Conservation (phyloP, 2,329 filamentous ascomycete species). For the Sphaerulina musiva region DNA sequence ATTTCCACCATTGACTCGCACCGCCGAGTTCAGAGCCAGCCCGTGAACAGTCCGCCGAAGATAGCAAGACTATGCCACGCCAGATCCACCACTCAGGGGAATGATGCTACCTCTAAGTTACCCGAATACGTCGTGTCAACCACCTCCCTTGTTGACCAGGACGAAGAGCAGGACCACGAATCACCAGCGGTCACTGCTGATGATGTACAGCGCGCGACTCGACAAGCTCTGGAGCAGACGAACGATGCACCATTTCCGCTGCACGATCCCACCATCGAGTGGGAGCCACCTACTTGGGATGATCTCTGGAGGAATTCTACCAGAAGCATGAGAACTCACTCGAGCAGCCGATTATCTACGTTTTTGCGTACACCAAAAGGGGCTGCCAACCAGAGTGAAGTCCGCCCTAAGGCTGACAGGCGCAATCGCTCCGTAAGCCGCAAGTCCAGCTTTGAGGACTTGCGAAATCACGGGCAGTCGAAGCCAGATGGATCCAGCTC, state of each 20-base stretch:
- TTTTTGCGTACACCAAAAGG: not conserved
- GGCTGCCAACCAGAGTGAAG: not conserved
- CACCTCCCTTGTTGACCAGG: not conserved
- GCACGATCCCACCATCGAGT: slow-evolving; percentile 5
- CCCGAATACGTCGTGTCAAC: not conserved
- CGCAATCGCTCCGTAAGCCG: slow-evolving; percentile 1
- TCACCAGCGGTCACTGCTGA: not conserved
- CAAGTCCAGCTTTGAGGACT: slow-evolving; percentile 6
- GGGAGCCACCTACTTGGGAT: slow-evolving; percentile 7
- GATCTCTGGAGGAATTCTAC: slow-evolving; percentile 5
- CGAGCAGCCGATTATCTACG: not conserved
- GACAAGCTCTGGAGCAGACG: not conserved
- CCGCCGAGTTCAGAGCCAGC: slow-evolving; percentile 1
- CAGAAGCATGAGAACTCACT: slow-evolving; percentile 1
- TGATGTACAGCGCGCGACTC: slow-evolving; percentile 1
- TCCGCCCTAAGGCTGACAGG: not conserved
- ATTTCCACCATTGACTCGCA: not conserved
- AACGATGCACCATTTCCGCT: not conserved
- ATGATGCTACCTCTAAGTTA: not conserved
- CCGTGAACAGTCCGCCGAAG: not conserved
- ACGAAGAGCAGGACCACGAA: not conserved
- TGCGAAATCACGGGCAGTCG: not conserved
- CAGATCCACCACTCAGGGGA: slow-evolving; percentile 2
- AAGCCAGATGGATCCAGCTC: not conserved
- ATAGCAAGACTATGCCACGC: not conserved